Percentiles rank a stretch among this genome's conserved stretches.
Conservation (phyloP, 192 early-diverging fungal genomes). For the Thamnidium elegans region DNA sequence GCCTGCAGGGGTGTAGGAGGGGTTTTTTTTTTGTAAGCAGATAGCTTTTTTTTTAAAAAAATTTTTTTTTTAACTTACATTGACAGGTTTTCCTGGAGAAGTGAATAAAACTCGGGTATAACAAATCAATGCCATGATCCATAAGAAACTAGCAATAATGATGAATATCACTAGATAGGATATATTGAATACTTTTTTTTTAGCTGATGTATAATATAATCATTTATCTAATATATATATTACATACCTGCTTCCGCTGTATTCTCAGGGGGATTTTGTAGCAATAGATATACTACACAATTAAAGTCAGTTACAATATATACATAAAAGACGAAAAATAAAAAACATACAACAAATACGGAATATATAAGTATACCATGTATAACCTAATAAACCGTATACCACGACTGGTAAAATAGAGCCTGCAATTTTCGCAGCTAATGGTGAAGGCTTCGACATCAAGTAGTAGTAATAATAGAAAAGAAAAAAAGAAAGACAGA, state of each 20-base stretch:
- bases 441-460: conserved; percentile 11
- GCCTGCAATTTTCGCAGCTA: conserved; percentile 2
- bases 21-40: background rate
- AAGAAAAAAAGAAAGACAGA: conserved; percentile 2
- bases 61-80: conserved; percentile 16
- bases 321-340: background rate
- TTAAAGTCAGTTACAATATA: background rate
- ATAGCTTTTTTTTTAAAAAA: background rate
- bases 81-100: conserved; percentile 22
- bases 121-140: conserved; percentile 14
- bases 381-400: conserved; percentile 28
- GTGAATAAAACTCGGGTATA: conserved; percentile 26
- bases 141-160: conserved; percentile 21
- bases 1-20: background rate
- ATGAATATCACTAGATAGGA: conserved; percentile 25
- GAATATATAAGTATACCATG: conserved; percentile 36
- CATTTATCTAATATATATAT: background rate
- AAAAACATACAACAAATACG: conserved; percentile 32
- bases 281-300: conserved; percentile 9
- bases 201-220: background rate
- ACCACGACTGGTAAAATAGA: conserved; percentile 28
- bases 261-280: background rate
- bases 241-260: conserved; percentile 15
- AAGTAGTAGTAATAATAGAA: background rate
- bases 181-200: background rate